Evolutionary conservation across 352 stramenopile species (phyloP).

Genomic region (Phytophthora sansomeana): DNA sequence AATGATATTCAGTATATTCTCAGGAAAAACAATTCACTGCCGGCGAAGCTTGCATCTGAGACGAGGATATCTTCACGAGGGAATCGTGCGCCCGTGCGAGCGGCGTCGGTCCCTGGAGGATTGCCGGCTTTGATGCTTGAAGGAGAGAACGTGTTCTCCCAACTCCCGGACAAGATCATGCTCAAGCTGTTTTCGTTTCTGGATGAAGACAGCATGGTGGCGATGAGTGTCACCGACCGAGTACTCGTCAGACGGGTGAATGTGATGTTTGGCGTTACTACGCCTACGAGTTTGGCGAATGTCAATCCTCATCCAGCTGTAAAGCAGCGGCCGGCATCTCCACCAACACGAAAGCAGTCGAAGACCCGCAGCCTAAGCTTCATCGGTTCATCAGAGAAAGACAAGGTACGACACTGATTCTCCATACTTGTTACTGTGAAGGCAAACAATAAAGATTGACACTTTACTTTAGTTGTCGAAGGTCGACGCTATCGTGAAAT

Average conservation of each 20-base stretch:
- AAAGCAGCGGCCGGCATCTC: slow-evolving; percentile 25
- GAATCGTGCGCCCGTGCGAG: neutral
- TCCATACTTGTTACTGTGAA: neutral
- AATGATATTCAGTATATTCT: slow-evolving; percentile 79
- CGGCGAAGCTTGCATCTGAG: slow-evolving; percentile 19
- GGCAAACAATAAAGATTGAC: neutral
- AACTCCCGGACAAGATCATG: slow-evolving; percentile 62
- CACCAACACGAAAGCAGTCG: slow-evolving; percentile 22
- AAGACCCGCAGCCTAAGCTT: slow-evolving; percentile 48
- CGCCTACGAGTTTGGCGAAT: slow-evolving; percentile 36
- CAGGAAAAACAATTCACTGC: slow-evolving; percentile 38
- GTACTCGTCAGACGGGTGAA: slow-evolving; percentile 66
- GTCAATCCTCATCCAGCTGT: slow-evolving; percentile 12
- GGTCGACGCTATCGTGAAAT: slow-evolving; percentile 80
- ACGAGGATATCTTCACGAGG: slow-evolving; percentile 18
- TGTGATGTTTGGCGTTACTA: slow-evolving; percentile 66
- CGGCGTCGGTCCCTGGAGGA: slow-evolving; percentile 12
- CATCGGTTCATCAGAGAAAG: slow-evolving; percentile 46
- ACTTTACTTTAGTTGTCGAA: slow-evolving; percentile 57
- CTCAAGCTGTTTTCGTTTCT: slow-evolving; percentile 75
- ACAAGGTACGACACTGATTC: slow-evolving; percentile 32
- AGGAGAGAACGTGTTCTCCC: slow-evolving; percentile 38
- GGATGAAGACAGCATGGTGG: slow-evolving; percentile 76
- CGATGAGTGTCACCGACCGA: slow-evolving; percentile 69
- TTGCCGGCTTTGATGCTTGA: slow-evolving; percentile 3